A percentile compares a stretch with the other conserved stretches of the same genome.
phyloP scores from a whole-genome alignment of 306 rosid species.

The Pyrus communis region DNA sequence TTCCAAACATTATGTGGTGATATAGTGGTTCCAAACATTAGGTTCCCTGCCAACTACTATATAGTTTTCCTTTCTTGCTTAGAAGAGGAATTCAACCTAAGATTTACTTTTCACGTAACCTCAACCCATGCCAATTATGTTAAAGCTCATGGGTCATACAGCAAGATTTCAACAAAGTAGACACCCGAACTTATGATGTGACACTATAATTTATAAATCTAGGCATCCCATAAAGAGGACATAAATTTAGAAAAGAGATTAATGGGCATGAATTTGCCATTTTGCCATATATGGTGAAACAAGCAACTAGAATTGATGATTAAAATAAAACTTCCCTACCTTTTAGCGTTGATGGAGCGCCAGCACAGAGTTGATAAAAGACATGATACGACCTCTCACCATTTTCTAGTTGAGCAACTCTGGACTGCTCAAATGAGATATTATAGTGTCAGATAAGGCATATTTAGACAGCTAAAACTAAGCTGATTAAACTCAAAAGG shows the following conservation, averaged over 20 bases:
- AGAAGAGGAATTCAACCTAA: not conserved
- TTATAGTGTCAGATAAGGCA: conserved; percentile 22
- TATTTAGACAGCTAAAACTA: conserved; percentile 20
- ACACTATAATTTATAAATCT: not conserved
- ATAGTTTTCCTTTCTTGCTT: not conserved
- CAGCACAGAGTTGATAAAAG: conserved; percentile 96
- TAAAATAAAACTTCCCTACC: conserved; percentile 35
- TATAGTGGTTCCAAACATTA: not conserved
- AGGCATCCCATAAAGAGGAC: not conserved
- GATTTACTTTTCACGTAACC: not conserved
- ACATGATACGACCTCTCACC: conserved; percentile 86
- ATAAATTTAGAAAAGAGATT: not conserved
- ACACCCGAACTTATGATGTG: not conserved
- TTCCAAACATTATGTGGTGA: not conserved
- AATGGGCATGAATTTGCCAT: not conserved
- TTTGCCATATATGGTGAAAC: not conserved
- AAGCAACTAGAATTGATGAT: not conserved
- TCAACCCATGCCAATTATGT: not conserved
- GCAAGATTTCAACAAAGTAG: not conserved
- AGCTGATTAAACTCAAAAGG: conserved; percentile 10
- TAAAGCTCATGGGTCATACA: not conserved
- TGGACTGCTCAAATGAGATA: conserved; percentile 58
- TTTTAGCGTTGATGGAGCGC: conserved; percentile 65
- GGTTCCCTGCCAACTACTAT: conserved; percentile 1
- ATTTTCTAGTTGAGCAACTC: conserved; percentile 67